Percentiles rank a stretch among this genome's conserved stretches.
phyloP scores from a whole-genome alignment of 768 basidiomycete species.

The Leucosporidium yakuticum region DNA sequence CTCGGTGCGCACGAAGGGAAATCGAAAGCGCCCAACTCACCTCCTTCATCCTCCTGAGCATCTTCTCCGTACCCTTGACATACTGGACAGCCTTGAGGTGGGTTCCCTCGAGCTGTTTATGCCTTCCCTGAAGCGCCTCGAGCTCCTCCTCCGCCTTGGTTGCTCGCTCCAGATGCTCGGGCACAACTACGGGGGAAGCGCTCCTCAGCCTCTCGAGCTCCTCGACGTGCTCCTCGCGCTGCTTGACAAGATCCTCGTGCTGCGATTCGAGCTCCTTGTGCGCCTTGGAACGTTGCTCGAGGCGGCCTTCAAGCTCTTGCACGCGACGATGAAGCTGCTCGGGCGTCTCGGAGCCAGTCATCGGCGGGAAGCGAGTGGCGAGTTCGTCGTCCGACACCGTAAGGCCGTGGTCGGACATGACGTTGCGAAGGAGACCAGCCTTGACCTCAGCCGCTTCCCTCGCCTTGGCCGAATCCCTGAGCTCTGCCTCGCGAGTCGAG shows the following conservation, averaged over 20 bases:
- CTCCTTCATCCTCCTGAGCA: slow-evolving; percentile 93
- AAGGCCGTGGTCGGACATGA: slow-evolving; percentile 83
- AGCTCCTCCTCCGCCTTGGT: slow-evolving; percentile 56
- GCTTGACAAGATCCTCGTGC: slow-evolving; percentile 23
- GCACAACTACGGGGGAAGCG: neutral
- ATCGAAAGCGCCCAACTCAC: slow-evolving; percentile 4
- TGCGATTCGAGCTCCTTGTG: slow-evolving; percentile 74
- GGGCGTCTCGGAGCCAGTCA: slow-evolving; percentile 43
- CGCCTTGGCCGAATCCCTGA: slow-evolving; percentile 60
- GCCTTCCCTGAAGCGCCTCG: slow-evolving; percentile 33
- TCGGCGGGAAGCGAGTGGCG: slow-evolving; percentile 22
- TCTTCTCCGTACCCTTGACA: slow-evolving; percentile 97
- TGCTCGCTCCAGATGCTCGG: slow-evolving; percentile 19
- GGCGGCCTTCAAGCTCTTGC: slow-evolving; percentile 67
- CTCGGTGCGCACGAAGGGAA: too few species aligned
- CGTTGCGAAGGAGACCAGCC: slow-evolving; percentile 69
- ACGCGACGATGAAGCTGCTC: slow-evolving; percentile 46
- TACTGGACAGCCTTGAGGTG: slow-evolving; percentile 96
- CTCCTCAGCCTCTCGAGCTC: slow-evolving; percentile 5
- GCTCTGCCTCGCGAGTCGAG: slow-evolving; percentile 58
- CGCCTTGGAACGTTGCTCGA: slow-evolving; percentile 80
- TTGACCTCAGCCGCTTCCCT: slow-evolving; percentile 66
- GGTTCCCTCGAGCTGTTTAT: slow-evolving; percentile 79
- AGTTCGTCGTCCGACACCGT: slow-evolving; percentile 66
- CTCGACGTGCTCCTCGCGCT: slow-evolving; percentile 26